Conservation (phyloP, 345 rosid genomes). For the Tarenaya hassleriana region DNA sequence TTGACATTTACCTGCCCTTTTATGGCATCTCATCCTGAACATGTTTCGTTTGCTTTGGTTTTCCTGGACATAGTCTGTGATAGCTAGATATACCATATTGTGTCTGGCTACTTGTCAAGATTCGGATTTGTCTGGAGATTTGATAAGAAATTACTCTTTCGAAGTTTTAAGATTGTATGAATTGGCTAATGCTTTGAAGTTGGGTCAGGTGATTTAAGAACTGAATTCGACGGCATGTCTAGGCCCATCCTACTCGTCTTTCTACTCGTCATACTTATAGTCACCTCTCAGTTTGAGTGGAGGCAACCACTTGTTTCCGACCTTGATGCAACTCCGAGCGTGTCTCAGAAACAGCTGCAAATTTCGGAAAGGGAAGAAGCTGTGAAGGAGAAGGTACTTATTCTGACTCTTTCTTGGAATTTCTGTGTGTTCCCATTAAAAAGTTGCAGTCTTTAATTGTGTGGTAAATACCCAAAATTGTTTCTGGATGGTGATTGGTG, state of each 20-base stretch:
- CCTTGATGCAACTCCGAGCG: constrained; percentile 40
- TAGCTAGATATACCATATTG: background rate
- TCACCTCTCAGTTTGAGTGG: constrained; percentile 94
- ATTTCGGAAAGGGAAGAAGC: constrained; percentile 57
- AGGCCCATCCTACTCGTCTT: constrained; percentile 74
- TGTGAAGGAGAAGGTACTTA: constrained; percentile 72
- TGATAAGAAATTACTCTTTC: background rate
- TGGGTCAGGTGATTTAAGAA: constrained; percentile 38
- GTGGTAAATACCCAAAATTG: background rate
- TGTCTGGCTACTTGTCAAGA: too few relatives aligned
- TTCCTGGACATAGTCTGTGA: background rate
- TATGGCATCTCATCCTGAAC: background rate
- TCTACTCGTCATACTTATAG: constrained; percentile 62
- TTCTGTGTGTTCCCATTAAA: background rate
- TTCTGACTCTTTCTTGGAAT: background rate
- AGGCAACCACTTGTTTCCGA: constrained; percentile 72
- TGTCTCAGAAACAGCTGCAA: constrained; percentile 52
- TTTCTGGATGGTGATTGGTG: background rate
- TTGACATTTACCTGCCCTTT: background rate
- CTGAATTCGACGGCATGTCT: constrained; percentile 41
- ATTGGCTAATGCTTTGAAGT: background rate
- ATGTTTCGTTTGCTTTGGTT: constrained; percentile 4
- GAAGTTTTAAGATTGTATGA: constrained; percentile 7
- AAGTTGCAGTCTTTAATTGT: background rate
- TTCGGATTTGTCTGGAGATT: background rate